These are phyloP conservation scores for Hapsidospora chrysogenum DNA, from an alignment of 495 filamentous ascomycete species.

Conservation along the genomic window DNA sequence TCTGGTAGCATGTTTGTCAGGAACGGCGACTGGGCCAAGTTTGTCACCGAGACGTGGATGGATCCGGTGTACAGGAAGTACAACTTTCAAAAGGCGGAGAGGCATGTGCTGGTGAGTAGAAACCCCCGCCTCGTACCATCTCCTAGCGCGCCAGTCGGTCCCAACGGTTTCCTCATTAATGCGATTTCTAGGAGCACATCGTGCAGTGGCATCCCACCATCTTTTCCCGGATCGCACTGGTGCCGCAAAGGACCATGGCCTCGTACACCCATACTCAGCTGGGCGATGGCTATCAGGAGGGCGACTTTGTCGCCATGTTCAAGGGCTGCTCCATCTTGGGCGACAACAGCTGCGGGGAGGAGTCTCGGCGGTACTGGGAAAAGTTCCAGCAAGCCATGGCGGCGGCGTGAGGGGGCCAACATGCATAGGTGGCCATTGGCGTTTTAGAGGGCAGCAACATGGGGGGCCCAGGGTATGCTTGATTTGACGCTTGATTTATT, in stretches of 20 bases:
- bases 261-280: conserved; percentile 36
- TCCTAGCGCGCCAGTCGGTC: too few species aligned
- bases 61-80: conserved; percentile 86
- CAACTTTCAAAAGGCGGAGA: conserved; percentile 89
- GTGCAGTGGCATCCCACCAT: conserved; percentile 99
- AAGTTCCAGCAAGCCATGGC: conserved; percentile 14
- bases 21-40: conserved; percentile 78
- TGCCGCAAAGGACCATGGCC: conserved; percentile 72
- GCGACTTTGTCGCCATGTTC: conserved; percentile 71
- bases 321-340: conserved; percentile 44
- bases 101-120: conserved; percentile 65
- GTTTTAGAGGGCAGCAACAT: too few species aligned
- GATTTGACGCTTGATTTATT: too few species aligned
- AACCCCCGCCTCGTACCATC: too few species aligned
- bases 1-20: conserved; percentile 63
- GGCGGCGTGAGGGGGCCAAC: too few species aligned
- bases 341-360: conserved; percentile 48
- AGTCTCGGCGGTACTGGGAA: conserved; percentile 30
- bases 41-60: conserved; percentile 91
- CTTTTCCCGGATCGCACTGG: conserved; percentile 66
- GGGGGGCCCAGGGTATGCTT: too few species aligned
- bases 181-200: conserved; percentile 55
- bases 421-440: too few species aligned
- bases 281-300: conserved; percentile 53
- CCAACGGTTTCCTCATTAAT: conserved; percentile 6